Conservation (phyloP, 1,139 yeast genomes). For the Suhomyces ambrosiae region DNA sequence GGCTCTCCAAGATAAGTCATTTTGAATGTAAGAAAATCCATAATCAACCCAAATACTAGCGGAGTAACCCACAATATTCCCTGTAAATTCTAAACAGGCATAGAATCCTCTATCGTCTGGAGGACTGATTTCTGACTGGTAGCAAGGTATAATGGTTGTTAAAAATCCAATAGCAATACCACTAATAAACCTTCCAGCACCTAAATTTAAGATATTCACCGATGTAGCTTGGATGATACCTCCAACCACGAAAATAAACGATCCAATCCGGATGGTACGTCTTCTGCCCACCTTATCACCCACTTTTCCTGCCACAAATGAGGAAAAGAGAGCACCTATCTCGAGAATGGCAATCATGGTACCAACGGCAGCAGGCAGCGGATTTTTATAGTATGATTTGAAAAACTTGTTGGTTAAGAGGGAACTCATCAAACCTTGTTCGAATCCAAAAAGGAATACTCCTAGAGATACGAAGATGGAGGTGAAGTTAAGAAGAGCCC, state of each 20-base stretch:
- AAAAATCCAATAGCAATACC: slow-evolving; percentile 90
- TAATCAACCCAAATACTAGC: slow-evolving; percentile 92
- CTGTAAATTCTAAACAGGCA: slow-evolving; percentile 92
- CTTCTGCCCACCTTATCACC: slow-evolving; percentile 85
- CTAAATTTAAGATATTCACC: slow-evolving; percentile 50
- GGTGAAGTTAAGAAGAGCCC: slow-evolving; percentile 55
- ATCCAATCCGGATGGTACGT: slow-evolving; percentile 78
- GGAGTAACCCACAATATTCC: slow-evolving; percentile 85
- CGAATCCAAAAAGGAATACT: slow-evolving; percentile 62
- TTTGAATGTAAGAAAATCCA: slow-evolving; percentile 63
- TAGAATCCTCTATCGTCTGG: slow-evolving; percentile 86
- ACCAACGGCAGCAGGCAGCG: slow-evolving; percentile 68
- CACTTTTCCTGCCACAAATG: slow-evolving; percentile 71
- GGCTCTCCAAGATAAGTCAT: slow-evolving; percentile 67
- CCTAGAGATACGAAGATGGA: slow-evolving; percentile 62
- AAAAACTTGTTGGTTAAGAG: slow-evolving; percentile 70
- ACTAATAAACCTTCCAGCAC: slow-evolving; percentile 74
- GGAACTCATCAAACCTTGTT: slow-evolving; percentile 64
- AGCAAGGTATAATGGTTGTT: slow-evolving; percentile 94
- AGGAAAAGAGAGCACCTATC: slow-evolving; percentile 81
- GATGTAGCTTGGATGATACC: slow-evolving; percentile 73
- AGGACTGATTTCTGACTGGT: slow-evolving; percentile 89
- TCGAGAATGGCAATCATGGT: slow-evolving; percentile 84
- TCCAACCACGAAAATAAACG: slow-evolving; percentile 77
- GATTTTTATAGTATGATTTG: slow-evolving; percentile 71